These are phyloP conservation scores for Apiotrichum gracile DNA, from an alignment of 1,284 basidiomycete species.

Conservation along the genomic window DNA sequence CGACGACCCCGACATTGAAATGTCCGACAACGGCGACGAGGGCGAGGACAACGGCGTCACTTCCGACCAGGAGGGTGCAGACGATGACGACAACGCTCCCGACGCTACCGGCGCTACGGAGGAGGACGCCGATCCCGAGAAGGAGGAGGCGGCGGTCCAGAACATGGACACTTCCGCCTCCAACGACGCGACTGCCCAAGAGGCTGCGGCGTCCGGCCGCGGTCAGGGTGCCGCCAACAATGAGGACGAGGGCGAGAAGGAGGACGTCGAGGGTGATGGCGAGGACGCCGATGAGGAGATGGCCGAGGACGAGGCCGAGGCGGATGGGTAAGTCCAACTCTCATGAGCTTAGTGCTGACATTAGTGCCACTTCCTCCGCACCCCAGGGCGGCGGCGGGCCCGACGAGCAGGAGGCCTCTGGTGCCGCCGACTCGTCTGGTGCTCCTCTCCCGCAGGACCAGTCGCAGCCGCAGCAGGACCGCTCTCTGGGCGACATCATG, in stretches of 20 bases:
- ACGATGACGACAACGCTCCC: conserved; percentile 33
- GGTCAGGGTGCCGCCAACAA: conserved; percentile 27
- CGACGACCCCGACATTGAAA: conserved; percentile 17
- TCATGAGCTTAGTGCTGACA: conserved; percentile 14
- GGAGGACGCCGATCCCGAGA: conserved; percentile 37
- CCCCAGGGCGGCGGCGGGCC: conserved; percentile 29
- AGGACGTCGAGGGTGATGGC: conserved; percentile 25
- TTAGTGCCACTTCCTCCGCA: conserved; percentile 21
- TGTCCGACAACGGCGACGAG: conserved; percentile 27
- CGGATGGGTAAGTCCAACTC: conserved; percentile 29
- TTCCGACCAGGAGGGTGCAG: conserved; percentile 38
- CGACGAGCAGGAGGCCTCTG: conserved; percentile 37
- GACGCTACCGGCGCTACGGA: conserved; percentile 37
- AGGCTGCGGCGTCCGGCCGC: conserved; percentile 38
- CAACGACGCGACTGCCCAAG: conserved; percentile 33
- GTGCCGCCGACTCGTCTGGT: conserved; percentile 36
- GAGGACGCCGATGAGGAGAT: conserved; percentile 30
- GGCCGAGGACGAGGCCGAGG: conserved; percentile 21
- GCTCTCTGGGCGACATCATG: conserved; percentile 78
- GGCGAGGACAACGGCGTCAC: conserved; percentile 37
- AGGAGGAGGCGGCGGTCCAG: conserved; percentile 29
- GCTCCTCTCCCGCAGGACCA: conserved; percentile 34
- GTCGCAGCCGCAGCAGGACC: conserved; percentile 57
- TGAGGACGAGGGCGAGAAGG: conserved; percentile 34
- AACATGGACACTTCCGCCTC: conserved; percentile 38